Base-by-base conservation (phyloP, 23 red algal species). In the Gracilariopsis chorda region DNA sequence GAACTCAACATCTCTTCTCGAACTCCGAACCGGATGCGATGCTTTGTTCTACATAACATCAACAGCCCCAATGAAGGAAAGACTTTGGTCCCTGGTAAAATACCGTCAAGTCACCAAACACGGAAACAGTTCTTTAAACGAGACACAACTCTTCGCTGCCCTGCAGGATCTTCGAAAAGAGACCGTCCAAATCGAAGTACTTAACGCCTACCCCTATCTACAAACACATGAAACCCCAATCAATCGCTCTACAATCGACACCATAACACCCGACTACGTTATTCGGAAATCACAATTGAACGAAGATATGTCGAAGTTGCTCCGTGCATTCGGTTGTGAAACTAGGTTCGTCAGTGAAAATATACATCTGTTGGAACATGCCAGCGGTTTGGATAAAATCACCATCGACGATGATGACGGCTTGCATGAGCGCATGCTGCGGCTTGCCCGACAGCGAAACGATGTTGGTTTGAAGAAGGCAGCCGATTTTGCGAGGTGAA, bases 81-180 rank as follows among this genome's bases (percentile, higher is more conserved):
- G 82, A 23, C 13, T 86, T 23, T 86, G 82, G 82, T 69, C 58
- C 30, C 40, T 65, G 21, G 60, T 71, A 7, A 86, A 86, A 62
- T 86, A 86, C 28, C 17, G 40, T 1, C 67, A 73, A 24, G 8
- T 73, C 29, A 19, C 42, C 2, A 46, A 23, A 46, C 67, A 73
- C 47, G 67, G 67, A 35, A 73, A 45, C 16, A 37, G n/a, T 11
- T 73, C 67, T 1, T 35, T 73, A 42, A 46, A 16, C 37, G 28
- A 73, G 17, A 42, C 42, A 46, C 39, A 73, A 46, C 20, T 73
- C 2, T 2, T 45, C n/a, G 5, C 37, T 4, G 67, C 67, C 28
- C 42, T 73, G 4, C n/a, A 12, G 9, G 40, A 47, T 0, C 40
- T 73, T 14, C 23, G 47, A 42, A 44, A n/a, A 25, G 67, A 73